Conservation (phyloP, 2,329 filamentous ascomycete species). For the Aureobasidium vineae region DNA sequence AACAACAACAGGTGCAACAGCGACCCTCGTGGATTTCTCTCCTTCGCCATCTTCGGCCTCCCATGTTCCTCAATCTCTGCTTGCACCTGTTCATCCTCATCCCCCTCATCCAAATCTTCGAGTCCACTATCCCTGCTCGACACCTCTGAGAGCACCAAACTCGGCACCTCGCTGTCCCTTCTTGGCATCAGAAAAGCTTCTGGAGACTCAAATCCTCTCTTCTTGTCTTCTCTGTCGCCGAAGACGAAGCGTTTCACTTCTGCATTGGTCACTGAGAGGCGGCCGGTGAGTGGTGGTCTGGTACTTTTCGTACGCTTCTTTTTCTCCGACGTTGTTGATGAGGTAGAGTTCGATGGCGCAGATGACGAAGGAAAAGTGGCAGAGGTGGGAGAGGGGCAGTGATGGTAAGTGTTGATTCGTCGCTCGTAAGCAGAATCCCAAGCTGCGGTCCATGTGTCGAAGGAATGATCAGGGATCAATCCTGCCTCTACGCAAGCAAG, state of each 20-base stretch:
- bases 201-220: not conserved
- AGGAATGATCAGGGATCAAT: not conserved
- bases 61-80: not conserved
- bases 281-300: not conserved
- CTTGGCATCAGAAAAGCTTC: not conserved
- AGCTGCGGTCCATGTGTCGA: not conserved
- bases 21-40: too few relatives aligned
- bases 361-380: not conserved
- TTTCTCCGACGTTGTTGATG: not conserved
- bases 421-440: constrained; percentile 17
- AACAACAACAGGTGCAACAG: too few relatives aligned
- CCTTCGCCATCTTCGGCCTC: too few relatives aligned
- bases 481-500: not conserved
- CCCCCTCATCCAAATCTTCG: constrained; percentile 5
- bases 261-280: not conserved
- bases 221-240: not conserved
- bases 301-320: not conserved
- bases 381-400: not conserved
- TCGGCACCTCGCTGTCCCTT: constrained; percentile 9
- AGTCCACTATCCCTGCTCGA: not conserved
- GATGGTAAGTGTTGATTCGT: not conserved
- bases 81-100: not conserved
- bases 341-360: not conserved
- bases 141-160: not conserved
- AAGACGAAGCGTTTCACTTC: not conserved